These are phyloP conservation scores for Trichoderma sp. DNA, from an alignment of 2,329 filamentous ascomycete species.

Conservation along the genomic window DNA sequence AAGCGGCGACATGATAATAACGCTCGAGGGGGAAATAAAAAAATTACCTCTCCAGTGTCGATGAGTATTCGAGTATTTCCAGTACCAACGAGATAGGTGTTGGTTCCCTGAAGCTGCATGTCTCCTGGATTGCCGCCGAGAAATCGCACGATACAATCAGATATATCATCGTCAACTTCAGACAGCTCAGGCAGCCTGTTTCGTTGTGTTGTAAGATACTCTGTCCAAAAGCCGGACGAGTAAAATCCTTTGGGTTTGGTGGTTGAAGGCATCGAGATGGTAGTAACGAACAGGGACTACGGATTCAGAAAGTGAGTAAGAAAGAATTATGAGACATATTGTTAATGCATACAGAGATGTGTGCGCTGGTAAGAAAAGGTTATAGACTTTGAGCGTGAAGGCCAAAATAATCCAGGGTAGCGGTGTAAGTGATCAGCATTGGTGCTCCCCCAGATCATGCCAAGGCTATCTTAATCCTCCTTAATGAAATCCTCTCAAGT, in stretches of 20 bases:
- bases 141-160: not conserved
- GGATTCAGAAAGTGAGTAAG: not conserved
- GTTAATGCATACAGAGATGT: not conserved
- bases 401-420: not conserved
- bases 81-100: slow-evolving; percentile 18
- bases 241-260: not conserved
- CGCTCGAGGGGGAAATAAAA: not conserved
- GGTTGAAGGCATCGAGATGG: not conserved
- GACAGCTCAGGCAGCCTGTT: not conserved
- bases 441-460: not conserved
- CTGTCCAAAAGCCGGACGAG: not conserved
- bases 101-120: slow-evolving; percentile 17
- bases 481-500: not conserved
- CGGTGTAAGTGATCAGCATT: not conserved
- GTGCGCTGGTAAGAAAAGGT: not conserved
- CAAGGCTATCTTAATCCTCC: not conserved
- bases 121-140: not conserved
- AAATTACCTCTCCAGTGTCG: not conserved
- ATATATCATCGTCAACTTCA: not conserved
- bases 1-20: not conserved
- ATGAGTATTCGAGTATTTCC: slow-evolving; percentile 6
- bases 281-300: not conserved
- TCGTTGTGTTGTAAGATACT: not conserved
- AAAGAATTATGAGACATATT: not conserved
- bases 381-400: not conserved